Evolutionary conservation across 1,284 basidiomycete species (phyloP).

Genomic region (Earliella scabrosa): DNA sequence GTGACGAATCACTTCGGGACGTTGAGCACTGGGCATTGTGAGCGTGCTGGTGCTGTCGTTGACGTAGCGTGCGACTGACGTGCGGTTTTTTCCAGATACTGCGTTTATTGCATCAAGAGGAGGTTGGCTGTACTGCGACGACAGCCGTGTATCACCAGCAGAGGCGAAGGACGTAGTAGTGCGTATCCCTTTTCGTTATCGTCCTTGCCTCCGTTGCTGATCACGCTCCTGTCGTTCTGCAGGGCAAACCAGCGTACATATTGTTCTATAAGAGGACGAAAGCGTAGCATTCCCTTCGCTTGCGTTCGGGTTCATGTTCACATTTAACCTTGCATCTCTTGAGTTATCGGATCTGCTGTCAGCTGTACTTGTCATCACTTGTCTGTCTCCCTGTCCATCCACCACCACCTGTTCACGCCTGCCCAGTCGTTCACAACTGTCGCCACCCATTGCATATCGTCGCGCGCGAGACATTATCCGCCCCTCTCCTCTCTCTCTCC

Average conservation of each 20-base stretch:
- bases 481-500: too few relatives aligned
- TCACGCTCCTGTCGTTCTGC: slow-evolving; percentile 15
- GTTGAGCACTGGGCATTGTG: slow-evolving; percentile 91
- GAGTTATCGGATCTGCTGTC: slow-evolving; percentile 37
- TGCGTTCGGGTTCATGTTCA: background rate
- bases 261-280: slow-evolving; percentile 83
- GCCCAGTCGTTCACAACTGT: background rate
- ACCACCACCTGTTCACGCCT: background rate
- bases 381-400: background rate
- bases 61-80: background rate
- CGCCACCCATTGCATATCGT: slow-evolving; percentile 23
- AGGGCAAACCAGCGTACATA: slow-evolving; percentile 89
- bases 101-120: slow-evolving; percentile 82
- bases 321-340: slow-evolving; percentile 32
- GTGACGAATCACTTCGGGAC: slow-evolving; percentile 94
- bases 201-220: background rate
- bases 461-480: background rate
- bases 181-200: slow-evolving; percentile 39
- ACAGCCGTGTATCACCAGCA: slow-evolving; percentile 74
- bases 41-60: slow-evolving; percentile 40
- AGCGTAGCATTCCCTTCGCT: slow-evolving; percentile 39
- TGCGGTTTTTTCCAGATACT: slow-evolving; percentile 60
- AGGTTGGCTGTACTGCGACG: slow-evolving; percentile 88
- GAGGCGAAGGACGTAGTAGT: slow-evolving; percentile 86
- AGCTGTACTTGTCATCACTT: slow-evolving; percentile 33